Base-by-base conservation (phyloP, 2,329 filamentous ascomycete species). In the Pseudogymnoascus verrucosus region DNA sequence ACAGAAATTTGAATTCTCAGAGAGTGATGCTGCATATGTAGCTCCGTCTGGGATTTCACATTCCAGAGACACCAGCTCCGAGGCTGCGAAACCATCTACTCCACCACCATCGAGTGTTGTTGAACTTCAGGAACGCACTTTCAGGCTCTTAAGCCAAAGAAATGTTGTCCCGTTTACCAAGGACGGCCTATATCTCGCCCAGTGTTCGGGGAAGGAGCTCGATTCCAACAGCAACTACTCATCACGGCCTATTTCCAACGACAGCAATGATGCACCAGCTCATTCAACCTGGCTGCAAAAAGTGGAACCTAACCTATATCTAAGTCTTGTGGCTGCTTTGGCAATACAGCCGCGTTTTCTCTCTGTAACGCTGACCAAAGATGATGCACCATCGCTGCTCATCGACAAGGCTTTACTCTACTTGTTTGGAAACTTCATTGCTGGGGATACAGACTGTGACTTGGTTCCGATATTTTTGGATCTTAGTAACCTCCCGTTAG, bases 381-480 rank as follows among this genome's bases (percentile, higher is more conserved):
- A 88, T 16, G 90, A 93, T 71, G 85, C 89, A 1, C 87, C 89
- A 0, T 90, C 88, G 0, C 76, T 93, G 36, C 81, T 93, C 4
- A 76, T 93, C 8, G 89, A 95, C 73, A 86, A 86, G 71, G 78
- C 79, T 0, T 80, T 92, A 16, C 78, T 93, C 5, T 76, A 77
- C 11, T 78, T 89, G 16, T 89, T 89, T 69, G 85, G 87, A 19
- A 88, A 89, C 69, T 84, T 91, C 0, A 78, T 98, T 1, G 84
- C 96, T 0, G 92, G 91, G 11, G 84, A 88, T 65, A 90, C 84
- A 57, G 86, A 86, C 62, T 87, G 87, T 68, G 85, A 85, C 64
- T 80, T 93, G 36, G 85, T 96, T 1, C 92, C 95, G 1, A 95
- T 99, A 69, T 93, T 92, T 64, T 82, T 99, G 3, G 91, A 98